Percentiles rank a stretch among this genome's conserved stretches.
These are phyloP conservation scores for Prinsepia uniflora DNA, from an alignment of 306 rosid genomes.

Conservation along the genomic window DNA sequence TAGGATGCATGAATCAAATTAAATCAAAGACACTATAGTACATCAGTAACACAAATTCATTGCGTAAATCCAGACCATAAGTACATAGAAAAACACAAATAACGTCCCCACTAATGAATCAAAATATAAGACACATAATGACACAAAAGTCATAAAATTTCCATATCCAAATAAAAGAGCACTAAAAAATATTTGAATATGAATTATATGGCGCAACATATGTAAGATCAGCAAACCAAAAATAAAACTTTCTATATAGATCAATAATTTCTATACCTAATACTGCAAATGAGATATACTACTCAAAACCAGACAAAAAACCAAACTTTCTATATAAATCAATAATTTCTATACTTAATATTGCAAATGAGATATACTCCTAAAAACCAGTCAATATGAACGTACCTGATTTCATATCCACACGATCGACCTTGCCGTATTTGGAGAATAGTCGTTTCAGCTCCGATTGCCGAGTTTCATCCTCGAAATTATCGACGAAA, in stretches of 20 bases:
- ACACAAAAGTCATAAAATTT: neutral
- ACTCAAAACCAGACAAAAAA: too few relatives aligned
- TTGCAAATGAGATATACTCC: neutral
- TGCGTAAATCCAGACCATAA: neutral
- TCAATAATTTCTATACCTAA: too few relatives aligned
- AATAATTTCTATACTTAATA: neutral
- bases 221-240: too few relatives aligned
- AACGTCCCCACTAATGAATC: neutral
- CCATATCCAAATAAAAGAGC: too few relatives aligned
- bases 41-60: neutral
- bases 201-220: too few relatives aligned
- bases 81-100: neutral
- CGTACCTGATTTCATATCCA: conserved; percentile 94
- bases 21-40: neutral
- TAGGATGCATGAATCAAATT: neutral
- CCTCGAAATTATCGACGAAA: conserved; percentile 89
- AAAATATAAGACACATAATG: neutral
- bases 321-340: too few relatives aligned
- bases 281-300: too few relatives aligned
- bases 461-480: conserved; percentile 85
- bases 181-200: too few relatives aligned
- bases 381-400: neutral
- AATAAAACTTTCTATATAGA: too few relatives aligned
- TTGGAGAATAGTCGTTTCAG: conserved; percentile 75
- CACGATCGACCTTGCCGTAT: conserved; percentile 83